A percentile compares a stretch with the other conserved stretches of the same genome.
These are phyloP conservation scores for Leccinum sublutescens DNA, from an alignment of 768 basidiomycete genomes.

Conservation along the genomic window DNA sequence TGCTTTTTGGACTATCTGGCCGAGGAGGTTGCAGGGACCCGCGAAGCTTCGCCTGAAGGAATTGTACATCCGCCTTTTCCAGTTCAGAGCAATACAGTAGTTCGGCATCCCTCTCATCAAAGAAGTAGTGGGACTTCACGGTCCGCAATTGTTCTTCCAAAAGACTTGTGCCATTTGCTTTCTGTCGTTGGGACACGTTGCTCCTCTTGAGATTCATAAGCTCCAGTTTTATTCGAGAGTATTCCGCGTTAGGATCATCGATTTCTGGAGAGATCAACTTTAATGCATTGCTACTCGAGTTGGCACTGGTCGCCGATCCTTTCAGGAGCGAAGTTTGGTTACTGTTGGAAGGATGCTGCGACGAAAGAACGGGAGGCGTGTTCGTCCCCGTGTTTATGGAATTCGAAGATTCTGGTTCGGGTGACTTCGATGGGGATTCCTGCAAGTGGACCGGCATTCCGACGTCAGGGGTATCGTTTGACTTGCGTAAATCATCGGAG, in stretches of 20 bases:
- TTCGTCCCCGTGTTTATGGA: constrained; percentile 38
- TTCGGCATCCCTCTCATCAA: constrained; percentile 66
- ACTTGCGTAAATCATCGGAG: constrained; percentile 12
- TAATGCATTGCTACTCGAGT: constrained; percentile 21
- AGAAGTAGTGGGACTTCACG: constrained; percentile 63
- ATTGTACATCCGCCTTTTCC: constrained; percentile 43
- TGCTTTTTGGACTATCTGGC: constrained; percentile 1
- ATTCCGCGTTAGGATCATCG: constrained; percentile 59
- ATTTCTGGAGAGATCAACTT: constrained; percentile 36
- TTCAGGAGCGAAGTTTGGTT: constrained; percentile 3
- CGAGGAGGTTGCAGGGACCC: constrained; percentile 13
- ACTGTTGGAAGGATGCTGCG: constrained; percentile 2
- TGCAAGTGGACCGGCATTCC: constrained; percentile 2
- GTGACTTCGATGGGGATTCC: not conserved
- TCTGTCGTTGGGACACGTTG: constrained; percentile 25
- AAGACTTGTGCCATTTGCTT: constrained; percentile 31
- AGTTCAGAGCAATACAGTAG: constrained; percentile 53
- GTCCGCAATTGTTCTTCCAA: constrained; percentile 46
- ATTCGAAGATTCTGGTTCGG: constrained; percentile 1
- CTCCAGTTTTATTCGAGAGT: constrained; percentile 61
- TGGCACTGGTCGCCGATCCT: constrained; percentile 8
- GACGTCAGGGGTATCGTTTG: constrained; percentile 1
- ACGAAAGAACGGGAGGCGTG: constrained; percentile 40
- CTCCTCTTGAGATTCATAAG: constrained; percentile 46
- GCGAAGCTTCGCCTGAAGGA: constrained; percentile 45